Conservation (phyloP, 208 protist genomes). For the Acanthamoeba royreba region DNA sequence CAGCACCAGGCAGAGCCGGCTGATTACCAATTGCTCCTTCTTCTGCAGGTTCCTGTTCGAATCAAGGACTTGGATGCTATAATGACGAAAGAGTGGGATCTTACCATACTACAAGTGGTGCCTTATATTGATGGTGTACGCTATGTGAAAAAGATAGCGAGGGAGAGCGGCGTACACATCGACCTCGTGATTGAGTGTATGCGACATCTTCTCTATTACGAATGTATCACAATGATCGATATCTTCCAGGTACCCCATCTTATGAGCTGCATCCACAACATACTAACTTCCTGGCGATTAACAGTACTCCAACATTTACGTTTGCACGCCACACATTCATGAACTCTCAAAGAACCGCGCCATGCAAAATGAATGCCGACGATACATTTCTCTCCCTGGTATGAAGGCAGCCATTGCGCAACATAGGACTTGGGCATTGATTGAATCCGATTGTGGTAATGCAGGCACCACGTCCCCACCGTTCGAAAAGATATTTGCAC, state of each 20-base stretch:
- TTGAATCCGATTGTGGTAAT: not conserved
- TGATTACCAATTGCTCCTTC: too few relatives aligned
- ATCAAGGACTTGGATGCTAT: not conserved
- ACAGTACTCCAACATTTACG: constrained; percentile 43
- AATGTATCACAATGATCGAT: constrained; percentile 47
- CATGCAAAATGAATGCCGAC: constrained; percentile 34
- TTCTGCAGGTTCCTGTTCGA: constrained; percentile 9
- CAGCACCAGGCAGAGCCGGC: not conserved
- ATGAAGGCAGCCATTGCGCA: not conserved
- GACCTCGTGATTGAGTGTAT: not conserved
- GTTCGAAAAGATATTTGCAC: not conserved
- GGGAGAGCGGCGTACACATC: not conserved
- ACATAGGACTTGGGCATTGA: not conserved
- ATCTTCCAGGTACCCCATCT: constrained; percentile 30
- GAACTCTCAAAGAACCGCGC: not conserved
- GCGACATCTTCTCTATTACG: constrained; percentile 41
- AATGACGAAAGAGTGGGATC: constrained; percentile 24
- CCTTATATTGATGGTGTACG: constrained; percentile 46
- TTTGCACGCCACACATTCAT: constrained; percentile 1
- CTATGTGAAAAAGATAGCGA: constrained; percentile 17
- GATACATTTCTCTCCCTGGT: not conserved
- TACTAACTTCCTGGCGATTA: not conserved
- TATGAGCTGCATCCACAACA: not conserved
- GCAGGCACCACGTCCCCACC: not conserved
- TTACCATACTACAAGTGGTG: constrained; percentile 49